These are phyloP conservation scores for Ascochyta lentis DNA, from an alignment of 2,329 filamentous ascomycete species.

Conservation along the genomic window DNA sequence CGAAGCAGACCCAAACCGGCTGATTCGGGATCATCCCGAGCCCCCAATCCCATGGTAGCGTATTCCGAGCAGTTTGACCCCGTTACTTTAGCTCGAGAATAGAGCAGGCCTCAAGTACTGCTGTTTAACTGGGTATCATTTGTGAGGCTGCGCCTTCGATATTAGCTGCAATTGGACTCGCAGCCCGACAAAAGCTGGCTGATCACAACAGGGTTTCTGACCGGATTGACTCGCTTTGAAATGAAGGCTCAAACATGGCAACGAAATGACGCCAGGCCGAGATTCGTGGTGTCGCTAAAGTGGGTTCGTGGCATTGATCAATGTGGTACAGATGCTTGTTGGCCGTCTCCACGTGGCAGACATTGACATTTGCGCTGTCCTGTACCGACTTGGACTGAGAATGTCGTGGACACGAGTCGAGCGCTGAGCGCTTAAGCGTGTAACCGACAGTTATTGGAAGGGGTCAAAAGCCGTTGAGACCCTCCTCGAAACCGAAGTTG, in stretches of 20 bases:
- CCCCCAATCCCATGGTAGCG: conserved; percentile 34
- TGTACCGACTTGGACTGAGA: conserved; percentile 4
- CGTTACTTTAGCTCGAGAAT: conserved; percentile 6
- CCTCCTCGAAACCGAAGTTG: neutral
- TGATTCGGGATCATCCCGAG: conserved; percentile 25
- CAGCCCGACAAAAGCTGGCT: neutral
- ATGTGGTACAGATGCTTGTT: conserved; percentile 15
- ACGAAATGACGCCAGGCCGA: conserved; percentile 14
- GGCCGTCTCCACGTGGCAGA: conserved; percentile 17
- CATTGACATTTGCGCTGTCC: conserved; percentile 5
- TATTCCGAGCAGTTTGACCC: conserved; percentile 24
- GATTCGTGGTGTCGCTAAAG: conserved; percentile 9
- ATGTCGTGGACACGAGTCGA: neutral
- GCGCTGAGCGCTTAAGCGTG: conserved; percentile 5
- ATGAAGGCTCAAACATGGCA: conserved; percentile 15
- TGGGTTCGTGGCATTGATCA: conserved; percentile 16
- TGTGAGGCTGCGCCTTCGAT: conserved; percentile 4
- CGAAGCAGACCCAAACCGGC: conserved; percentile 26
- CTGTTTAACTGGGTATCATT: conserved; percentile 1
- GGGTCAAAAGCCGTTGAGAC: neutral
- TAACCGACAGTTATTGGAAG: neutral
- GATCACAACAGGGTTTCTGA: conserved; percentile 7
- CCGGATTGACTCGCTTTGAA: conserved; percentile 12
- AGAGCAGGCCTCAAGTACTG: conserved; percentile 20
- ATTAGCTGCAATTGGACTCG: neutral